Base-by-base conservation (phyloP, 148 eudicot genomes). In the Tetragonia tetragonoides region DNA sequence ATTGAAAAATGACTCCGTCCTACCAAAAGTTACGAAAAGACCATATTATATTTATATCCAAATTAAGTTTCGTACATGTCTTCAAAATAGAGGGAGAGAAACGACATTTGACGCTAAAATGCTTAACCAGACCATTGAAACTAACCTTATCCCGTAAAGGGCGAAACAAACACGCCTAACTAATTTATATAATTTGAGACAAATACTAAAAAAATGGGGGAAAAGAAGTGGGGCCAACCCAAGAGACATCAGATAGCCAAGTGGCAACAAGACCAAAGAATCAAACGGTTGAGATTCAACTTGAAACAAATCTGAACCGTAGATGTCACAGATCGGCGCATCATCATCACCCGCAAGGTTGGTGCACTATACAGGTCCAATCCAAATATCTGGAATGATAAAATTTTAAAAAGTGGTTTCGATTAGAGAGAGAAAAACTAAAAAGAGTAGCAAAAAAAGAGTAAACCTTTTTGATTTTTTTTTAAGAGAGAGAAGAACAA, bases 331-430 rank as follows among this genome's bases (percentile, higher is more conserved):
- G 65, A 76, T 76, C 65, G 62, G 79, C 54, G 38, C 10, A 66
- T 47, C 12, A 66, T 60, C 79, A 76, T 53, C 17, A 66, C 38
- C 51, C 21, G 42, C 37, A 56, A 75, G 57, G 41, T 24, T 75
- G 71, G 71, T 47, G 65, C 78, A 65, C 20, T 75, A 34, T 51
- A 65, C 16, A 40, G 41, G 47, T 28, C 34, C 34, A 28, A 46
- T 39, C 78, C 71, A 23, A 66, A 76, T 66, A 64, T 64, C 79
- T 67, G 79, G 65, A 53, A 66, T 49, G 1, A 28, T 28, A 0
- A 28, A 28, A 28, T 28, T 28, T 28, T 0, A 28, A 28, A 28
- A 28, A 28, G 34, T 28, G 34, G 34, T 28, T 28, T 28, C 34
- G 34, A 28, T 28, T 28, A 28, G 21, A 2, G 40, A 54, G 46